phyloP scores from a whole-genome alignment of 2,329 filamentous ascomycete genomes.

The Diaporthe australafricana region DNA sequence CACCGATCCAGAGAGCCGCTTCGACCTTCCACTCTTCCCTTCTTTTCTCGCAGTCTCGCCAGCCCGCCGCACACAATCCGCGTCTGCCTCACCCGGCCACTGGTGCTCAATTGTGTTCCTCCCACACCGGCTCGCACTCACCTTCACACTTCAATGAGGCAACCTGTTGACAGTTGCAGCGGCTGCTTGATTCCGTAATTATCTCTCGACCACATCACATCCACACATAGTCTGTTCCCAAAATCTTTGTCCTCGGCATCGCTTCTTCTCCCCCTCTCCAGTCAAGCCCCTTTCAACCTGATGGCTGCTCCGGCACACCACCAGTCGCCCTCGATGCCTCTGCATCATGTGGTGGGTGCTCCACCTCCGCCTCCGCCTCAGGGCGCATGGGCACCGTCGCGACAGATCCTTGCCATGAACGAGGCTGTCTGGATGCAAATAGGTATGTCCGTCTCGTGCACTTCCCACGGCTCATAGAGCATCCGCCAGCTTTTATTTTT shows the following conservation, averaged over 20 bases:
- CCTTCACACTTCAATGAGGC: slow-evolving; percentile 26
- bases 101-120: slow-evolving; percentile 26
- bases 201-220: neutral
- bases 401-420: slow-evolving; percentile 82
- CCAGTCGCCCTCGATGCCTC: slow-evolving; percentile 81
- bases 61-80: slow-evolving; percentile 22
- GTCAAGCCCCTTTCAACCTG: slow-evolving; percentile 40
- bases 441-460: slow-evolving; percentile 69
- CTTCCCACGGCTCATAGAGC: slow-evolving; percentile 26
- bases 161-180: slow-evolving; percentile 14
- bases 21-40: slow-evolving; percentile 36
- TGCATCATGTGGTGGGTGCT: slow-evolving; percentile 66
- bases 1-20: slow-evolving; percentile 37
- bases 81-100: slow-evolving; percentile 6
- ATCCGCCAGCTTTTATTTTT: no score
- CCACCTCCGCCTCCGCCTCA: slow-evolving; percentile 71
- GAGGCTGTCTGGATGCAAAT: slow-evolving; percentile 93
- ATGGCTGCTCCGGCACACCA: slow-evolving; percentile 79
- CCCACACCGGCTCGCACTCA: neutral
- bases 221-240: neutral
- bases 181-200: slow-evolving; percentile 17
- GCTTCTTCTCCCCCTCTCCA: slow-evolving; percentile 12
- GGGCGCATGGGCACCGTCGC: slow-evolving; percentile 71
- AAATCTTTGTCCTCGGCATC: slow-evolving; percentile 1
- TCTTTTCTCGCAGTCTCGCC: slow-evolving; percentile 27